phyloP scores from a whole-genome alignment of 805 yeast species.

The Barnettozyma californica region DNA sequence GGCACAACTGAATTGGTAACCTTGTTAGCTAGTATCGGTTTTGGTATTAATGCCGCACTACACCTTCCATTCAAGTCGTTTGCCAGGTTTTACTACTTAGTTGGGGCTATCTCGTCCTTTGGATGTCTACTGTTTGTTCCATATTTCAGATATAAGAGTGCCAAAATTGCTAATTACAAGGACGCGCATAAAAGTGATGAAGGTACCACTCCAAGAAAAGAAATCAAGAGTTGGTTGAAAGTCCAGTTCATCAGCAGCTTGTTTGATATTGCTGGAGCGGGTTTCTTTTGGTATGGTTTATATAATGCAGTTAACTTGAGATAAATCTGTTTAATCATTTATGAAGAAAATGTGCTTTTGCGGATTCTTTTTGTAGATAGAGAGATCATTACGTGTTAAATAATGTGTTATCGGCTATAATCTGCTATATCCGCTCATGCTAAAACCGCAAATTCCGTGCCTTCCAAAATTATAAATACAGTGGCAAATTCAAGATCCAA shows the following conservation, averaged over 20 bases:
- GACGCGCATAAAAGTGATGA: constrained; percentile 4
- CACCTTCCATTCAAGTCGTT: constrained; percentile 12
- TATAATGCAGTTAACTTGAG: constrained; percentile 10
- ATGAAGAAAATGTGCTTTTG: too few species aligned
- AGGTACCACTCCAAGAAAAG: constrained; percentile 11
- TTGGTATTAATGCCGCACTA: constrained; percentile 13
- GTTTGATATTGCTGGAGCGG: constrained; percentile 14
- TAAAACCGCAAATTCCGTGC: neutral
- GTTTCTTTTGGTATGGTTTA: constrained; percentile 14
- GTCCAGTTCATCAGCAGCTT: constrained; percentile 12
- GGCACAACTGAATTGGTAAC: constrained; percentile 10
- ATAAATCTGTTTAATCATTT: neutral
- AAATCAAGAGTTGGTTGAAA: constrained; percentile 10
- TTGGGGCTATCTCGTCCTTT: constrained; percentile 13
- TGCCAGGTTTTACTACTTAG: constrained; percentile 16
- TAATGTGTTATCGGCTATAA: neutral
- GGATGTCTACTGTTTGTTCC: constrained; percentile 14
- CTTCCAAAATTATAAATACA: neutral
- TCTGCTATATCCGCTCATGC: neutral
- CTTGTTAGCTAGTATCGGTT: constrained; percentile 11
- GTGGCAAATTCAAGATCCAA: neutral
- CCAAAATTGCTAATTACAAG: constrained; percentile 7
- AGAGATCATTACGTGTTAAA: too few species aligned
- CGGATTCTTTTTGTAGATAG: too few species aligned
- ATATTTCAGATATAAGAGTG: constrained; percentile 13